Base-by-base conservation (phyloP, 2,329 filamentous ascomycete species). In the Alternaria burnsii region DNA sequence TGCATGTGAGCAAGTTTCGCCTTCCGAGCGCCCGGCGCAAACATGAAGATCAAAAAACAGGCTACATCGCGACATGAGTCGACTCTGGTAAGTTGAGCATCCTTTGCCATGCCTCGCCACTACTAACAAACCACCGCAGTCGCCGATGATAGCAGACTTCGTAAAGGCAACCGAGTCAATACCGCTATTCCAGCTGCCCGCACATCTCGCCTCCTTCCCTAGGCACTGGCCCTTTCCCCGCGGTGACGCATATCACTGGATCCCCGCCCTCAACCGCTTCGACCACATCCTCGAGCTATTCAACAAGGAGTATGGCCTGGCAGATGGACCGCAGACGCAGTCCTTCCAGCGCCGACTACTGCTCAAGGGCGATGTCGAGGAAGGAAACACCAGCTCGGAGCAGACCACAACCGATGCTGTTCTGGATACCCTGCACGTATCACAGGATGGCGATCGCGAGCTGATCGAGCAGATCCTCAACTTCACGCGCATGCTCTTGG, bases 171-270 rank as follows among this genome's bases (percentile, higher is more conserved):
- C 91, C 51, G 88, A 88, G 68, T 85, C 86, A 59, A 84, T 87
- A 67, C 87, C 93, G 48, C 82, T 97, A 72, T 89, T 90, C 72
- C 87, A 91, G 76, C 85, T 99, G 68, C 92, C 93, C 69, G 82
- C 87, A 71, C 87, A 91, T 68, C 90, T 99, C 67, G 85, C 86
- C 71, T 87, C 86, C 57, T 98, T 98, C 76, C 93, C 94, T 59
- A 89, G 89, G 66, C 85, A 90, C 85, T 99, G 95, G 95, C 93
- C 94, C 2, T 97, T 98, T 74, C 94, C 94, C 40, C 88, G 94
- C 77, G 96, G 95, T 62, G 95, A 99, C 78, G 84, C 98, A 30
- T 98, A 98, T 77, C 94, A 99, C 83, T 99, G 96, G 96, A 97
- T 99, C 68, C 90, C 92, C 28, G 86, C 97, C 24, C 82, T 99